Base-by-base conservation (phyloP, 208 protist genomes). In the Crithidia thermophila region DNA sequence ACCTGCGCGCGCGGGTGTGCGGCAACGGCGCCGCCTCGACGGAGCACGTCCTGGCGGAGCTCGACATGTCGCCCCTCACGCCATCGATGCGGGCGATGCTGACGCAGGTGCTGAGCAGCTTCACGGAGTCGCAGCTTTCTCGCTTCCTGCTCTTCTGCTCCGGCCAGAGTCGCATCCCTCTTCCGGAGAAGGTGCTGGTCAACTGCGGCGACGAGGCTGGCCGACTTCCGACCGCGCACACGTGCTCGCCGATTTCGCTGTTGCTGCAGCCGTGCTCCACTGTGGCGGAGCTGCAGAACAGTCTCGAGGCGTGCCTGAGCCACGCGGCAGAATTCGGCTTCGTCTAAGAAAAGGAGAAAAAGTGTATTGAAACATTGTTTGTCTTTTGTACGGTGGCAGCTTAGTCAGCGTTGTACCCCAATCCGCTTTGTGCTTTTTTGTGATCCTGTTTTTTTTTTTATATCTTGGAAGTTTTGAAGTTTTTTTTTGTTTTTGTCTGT, bases 141-240 rank as follows among this genome's bases (percentile, higher is more conserved):
- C 81, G 81, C 59, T 93, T 96, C 64, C 62, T 96, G 13, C 67
- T 94, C 31, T 96, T 96, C 77, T 94, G 88, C 66, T 86, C 87
- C 20, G 91, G 91, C 0, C 91, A 96, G 74, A 82, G 82, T 23
- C 77, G 88, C 14, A 69, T 96, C 34, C 91, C 91, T 11, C 73
- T 96, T 28, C 86, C 87, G 8, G 88, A 96, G 50, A 84, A 82
- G 69, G 81, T 96, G 31, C 63, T 85, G 31, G 91, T 96, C 27
- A 78, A 70, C 31, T 91, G 84, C 60, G 91, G 91, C 21, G 91
- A 96, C 61, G 84, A 96, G 59, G 71, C 84, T 2, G 55, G 66
- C 5, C 77, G 77, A 23, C 63, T 94, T 33, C 91, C 91, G 16
- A 94, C 91, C 3, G 84, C 91, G 20, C 91, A 96, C 80, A 96